Conservation (phyloP, 192 early-diverging fungal genomes). For the Martensiomyces pterosporus region DNA sequence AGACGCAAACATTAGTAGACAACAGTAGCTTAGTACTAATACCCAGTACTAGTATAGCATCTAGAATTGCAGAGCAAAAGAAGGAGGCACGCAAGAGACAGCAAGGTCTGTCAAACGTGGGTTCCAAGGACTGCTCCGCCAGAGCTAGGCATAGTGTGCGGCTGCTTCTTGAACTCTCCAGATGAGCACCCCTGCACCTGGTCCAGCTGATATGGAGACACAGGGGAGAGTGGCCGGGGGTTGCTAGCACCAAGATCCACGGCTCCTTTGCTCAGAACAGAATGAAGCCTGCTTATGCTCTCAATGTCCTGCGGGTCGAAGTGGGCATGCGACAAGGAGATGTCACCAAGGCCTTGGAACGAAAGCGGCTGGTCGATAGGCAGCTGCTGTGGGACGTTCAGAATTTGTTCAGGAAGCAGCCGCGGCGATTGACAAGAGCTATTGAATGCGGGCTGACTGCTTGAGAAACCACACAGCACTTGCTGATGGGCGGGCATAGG, state of each 20-base stretch:
- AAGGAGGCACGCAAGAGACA: too few species aligned
- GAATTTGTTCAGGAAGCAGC: slow-evolving; percentile 30
- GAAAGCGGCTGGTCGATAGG: slow-evolving; percentile 28
- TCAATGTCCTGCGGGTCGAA: slow-evolving; percentile 34
- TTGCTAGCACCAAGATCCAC: slow-evolving; percentile 11
- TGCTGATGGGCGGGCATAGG: slow-evolving; percentile 42
- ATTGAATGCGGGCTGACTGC: slow-evolving; percentile 18
- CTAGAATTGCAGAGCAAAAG: too few species aligned
- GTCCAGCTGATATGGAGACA: slow-evolving; percentile 46
- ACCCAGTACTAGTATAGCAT: too few species aligned
- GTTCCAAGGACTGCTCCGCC: slow-evolving; percentile 7
- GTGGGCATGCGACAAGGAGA: slow-evolving; percentile 24
- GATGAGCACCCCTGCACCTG: slow-evolving; percentile 30
- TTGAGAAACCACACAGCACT: slow-evolving; percentile 23
- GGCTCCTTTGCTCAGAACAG: slow-evolving; percentile 26
- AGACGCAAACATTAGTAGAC: too few species aligned
- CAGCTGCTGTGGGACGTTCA: slow-evolving; percentile 18
- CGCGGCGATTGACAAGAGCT: slow-evolving; percentile 24
- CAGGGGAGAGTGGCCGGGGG: slow-evolving; percentile 37
- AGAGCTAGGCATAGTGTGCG: slow-evolving; percentile 6
- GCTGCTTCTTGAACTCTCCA: slow-evolving; percentile 29
- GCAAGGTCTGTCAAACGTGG: not conserved
- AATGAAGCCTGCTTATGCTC: slow-evolving; percentile 33
- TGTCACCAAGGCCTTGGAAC: slow-evolving; percentile 27
- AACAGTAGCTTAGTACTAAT: not conserved